These are phyloP conservation scores for Pestalotiopsis sp. DNA, from an alignment of 2,329 filamentous ascomycete species.

Conservation along the genomic window DNA sequence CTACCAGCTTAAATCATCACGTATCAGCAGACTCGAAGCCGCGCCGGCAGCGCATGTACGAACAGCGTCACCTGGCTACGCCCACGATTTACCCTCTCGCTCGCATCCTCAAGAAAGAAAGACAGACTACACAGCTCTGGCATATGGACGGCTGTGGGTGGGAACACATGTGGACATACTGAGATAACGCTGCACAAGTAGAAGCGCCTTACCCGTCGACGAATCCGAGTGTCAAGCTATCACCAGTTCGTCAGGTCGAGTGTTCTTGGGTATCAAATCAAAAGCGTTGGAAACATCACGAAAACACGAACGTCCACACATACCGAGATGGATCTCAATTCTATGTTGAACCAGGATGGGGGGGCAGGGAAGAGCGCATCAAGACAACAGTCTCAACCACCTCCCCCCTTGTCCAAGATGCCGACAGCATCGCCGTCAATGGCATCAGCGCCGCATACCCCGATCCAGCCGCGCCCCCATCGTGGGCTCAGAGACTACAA, in stretches of 20 bases:
- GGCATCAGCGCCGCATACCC: conserved; percentile 35
- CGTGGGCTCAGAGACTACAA: conserved; percentile 56
- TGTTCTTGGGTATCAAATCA: background rate
- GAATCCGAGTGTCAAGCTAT: background rate
- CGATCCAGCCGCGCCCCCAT: conserved; percentile 41
- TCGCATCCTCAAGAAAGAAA: background rate
- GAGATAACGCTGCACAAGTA: background rate
- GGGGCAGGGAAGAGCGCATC: conserved; percentile 34
- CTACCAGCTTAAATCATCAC: background rate
- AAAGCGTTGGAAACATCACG: background rate
- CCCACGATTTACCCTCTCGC: background rate
- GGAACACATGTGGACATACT: conserved; percentile 1
- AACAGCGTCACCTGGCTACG: background rate
- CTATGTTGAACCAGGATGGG: conserved; percentile 57
- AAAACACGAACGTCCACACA: background rate
- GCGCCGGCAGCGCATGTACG: background rate
- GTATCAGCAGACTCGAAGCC: background rate
- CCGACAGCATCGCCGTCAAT: conserved; percentile 28
- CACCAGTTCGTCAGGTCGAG: background rate
- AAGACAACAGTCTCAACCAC: conserved; percentile 25
- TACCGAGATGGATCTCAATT: conserved; percentile 52
- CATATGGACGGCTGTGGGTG: background rate
- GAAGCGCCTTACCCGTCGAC: no score
- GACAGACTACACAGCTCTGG: background rate
- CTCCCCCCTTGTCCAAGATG: conserved; percentile 25